Conservation (phyloP, 306 rosid species). For the Herpetospermum pedunculosum region DNA sequence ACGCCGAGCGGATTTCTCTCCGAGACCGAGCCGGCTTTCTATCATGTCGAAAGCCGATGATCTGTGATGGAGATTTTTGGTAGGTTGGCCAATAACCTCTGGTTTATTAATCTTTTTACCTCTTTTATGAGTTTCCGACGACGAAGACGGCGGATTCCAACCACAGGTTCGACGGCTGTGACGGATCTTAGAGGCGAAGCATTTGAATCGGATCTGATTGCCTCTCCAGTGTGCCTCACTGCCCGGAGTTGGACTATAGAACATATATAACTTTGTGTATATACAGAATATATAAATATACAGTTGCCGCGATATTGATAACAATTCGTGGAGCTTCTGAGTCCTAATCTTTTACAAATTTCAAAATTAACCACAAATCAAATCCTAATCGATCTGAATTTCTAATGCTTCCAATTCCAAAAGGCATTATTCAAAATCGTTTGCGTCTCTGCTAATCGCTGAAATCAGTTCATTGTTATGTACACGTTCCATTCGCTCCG, state of each 20-base stretch:
- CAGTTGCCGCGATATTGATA: conserved; percentile 11
- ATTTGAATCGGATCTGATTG: not conserved
- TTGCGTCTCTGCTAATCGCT: not conserved
- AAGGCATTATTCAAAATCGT: not conserved
- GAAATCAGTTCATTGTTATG: not conserved
- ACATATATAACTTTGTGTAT: conserved; percentile 6
- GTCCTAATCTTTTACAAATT: not conserved
- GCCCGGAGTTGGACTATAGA: not conserved
- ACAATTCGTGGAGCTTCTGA: conserved; percentile 12
- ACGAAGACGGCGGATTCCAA: conserved; percentile 7
- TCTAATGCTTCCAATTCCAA: not conserved
- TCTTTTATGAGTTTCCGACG: conserved; percentile 7
- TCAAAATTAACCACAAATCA: not conserved
- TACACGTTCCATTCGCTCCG: not conserved
- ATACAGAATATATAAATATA: not conserved
- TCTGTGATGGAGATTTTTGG: conserved; percentile 3
- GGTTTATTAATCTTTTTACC: conserved; percentile 8
- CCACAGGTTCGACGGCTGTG: not conserved
- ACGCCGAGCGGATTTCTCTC: conserved; percentile 46
- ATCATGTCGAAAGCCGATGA: conserved; percentile 27
- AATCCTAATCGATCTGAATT: not conserved
- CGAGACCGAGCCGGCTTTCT: conserved; percentile 45
- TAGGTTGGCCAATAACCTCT: conserved; percentile 3
- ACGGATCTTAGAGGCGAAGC: not conserved
- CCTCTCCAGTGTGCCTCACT: not conserved